Evolutionary conservation across 805 yeast genomes (phyloP), one percentile per base, ranked within the genome.

Genomic region (Lachancea quebecensis): DNA sequence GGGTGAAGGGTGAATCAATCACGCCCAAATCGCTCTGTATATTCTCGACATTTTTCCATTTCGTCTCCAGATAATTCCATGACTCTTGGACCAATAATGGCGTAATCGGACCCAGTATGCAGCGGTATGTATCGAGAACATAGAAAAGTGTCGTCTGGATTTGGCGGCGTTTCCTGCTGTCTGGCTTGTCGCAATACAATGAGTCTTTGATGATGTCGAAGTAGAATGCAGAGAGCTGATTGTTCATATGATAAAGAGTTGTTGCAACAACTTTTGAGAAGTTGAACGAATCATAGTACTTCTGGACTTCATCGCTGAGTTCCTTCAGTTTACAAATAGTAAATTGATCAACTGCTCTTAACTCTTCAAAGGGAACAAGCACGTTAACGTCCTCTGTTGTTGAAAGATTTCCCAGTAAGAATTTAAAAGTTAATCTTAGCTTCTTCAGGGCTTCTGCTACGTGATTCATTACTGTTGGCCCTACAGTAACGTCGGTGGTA

Each of bases 71-170:
- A 47, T 72, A 71, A 33, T 78, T 77, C 96, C 96, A 90, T 0
- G 79, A 88, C 58, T 93, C 97, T 64, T 93, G 98, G 0, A 91
- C 74, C 46, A 90, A 68, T 2, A 87, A 60, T 1, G 99, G 99
- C 33, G 84, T 66, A 1, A 93, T 78, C 1, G 99, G 98, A 0
- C 89, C 73, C 45, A 91, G 60, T 1, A 86, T 61, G 0, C 85
- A 74, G n/a, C 79, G 62, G 56, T 88, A 85, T 0, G 79, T 72
- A 36, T 69, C 70, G 14, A 88, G 66, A 11, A 86, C 69, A 50
- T 79, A 74, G 28, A 62, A 58, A 41, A 93, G 68, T 0, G 84
- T 91, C 3, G 85, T 80, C 61, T 85, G 91, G 7, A 77, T 74
- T 38, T 60, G 64, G 39, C 46, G 47, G 44, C 67, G 55, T 35